These are phyloP conservation scores for Neolentinus lepideus DNA, from an alignment of 1,284 basidiomycete genomes.

Conservation along the genomic window DNA sequence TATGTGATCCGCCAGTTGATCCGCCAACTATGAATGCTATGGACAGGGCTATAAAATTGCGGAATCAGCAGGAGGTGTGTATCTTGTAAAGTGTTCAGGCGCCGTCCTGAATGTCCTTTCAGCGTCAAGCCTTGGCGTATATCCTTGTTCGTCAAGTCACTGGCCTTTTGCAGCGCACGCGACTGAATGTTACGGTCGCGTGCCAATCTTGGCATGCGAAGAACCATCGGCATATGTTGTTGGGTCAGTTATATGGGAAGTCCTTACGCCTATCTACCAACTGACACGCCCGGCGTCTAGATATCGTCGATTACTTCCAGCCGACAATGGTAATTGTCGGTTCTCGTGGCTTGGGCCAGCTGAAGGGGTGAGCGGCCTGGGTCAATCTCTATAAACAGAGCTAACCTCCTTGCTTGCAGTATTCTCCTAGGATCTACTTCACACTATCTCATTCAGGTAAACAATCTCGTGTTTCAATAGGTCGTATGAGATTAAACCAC, in stretches of 20 bases:
- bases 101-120: constrained; percentile 1
- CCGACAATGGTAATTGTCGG: constrained; percentile 95
- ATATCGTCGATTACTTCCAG: constrained; percentile 86
- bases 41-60: constrained; percentile 71
- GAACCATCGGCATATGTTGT: constrained; percentile 88
- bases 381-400: not conserved
- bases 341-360: constrained; percentile 81
- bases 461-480: not conserved
- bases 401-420: constrained; percentile 29
- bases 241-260: constrained; percentile 39
- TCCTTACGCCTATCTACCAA: constrained; percentile 5
- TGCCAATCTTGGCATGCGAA: constrained; percentile 97
- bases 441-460: constrained; percentile 88
- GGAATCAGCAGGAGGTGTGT: constrained; percentile 82
- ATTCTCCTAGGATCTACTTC: constrained; percentile 96
- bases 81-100: not conserved
- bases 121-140: constrained; percentile 86
- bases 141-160: constrained; percentile 87
- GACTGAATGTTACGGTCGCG: constrained; percentile 77
- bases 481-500: constrained; percentile 68
- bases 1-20: constrained; percentile 50
- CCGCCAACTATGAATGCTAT: constrained; percentile 60
- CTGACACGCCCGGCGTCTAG: constrained; percentile 26
- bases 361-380: constrained; percentile 71
- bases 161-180: constrained; percentile 83